These are phyloP conservation scores for Lactifluus rugatus DNA, from an alignment of 768 basidiomycete species.

Conservation along the genomic window DNA sequence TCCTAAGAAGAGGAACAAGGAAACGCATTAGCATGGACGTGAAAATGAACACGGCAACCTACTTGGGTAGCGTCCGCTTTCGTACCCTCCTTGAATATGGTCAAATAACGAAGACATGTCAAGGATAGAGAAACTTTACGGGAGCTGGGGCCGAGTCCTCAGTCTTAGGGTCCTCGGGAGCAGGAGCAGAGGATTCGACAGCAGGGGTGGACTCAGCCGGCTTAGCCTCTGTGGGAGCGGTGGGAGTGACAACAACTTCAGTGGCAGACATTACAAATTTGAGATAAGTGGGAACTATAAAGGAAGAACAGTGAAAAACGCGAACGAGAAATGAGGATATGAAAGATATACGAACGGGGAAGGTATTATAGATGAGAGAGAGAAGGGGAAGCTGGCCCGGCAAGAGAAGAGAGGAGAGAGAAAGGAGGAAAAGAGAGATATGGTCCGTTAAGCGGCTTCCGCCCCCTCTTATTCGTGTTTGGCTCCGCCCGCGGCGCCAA, in stretches of 20 bases:
- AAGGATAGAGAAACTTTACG: slow-evolving; percentile 24
- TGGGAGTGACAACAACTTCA: slow-evolving; percentile 40
- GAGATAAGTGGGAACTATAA: slow-evolving; percentile 7
- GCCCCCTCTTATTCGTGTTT: slow-evolving; percentile 31
- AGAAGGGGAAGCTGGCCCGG: slow-evolving; percentile 34
- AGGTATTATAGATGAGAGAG: slow-evolving; percentile 53
- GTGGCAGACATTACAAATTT: slow-evolving; percentile 72
- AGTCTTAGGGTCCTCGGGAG: slow-evolving; percentile 32
- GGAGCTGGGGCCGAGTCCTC: slow-evolving; percentile 31
- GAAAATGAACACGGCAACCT: slow-evolving; percentile 6
- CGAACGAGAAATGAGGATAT: not conserved
- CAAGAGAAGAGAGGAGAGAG: slow-evolving; percentile 23
- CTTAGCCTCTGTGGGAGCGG: slow-evolving; percentile 43
- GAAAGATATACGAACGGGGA: not conserved
- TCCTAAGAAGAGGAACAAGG: slow-evolving; percentile 26
- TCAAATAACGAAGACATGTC: slow-evolving; percentile 9
- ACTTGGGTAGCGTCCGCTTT: slow-evolving; percentile 37
- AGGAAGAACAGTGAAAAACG: not conserved
- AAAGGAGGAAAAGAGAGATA: slow-evolving; percentile 25
- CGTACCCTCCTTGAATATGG: slow-evolving; percentile 29
- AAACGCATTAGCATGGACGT: not conserved
- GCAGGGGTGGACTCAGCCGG: slow-evolving; percentile 33
- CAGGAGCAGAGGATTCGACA: slow-evolving; percentile 26
- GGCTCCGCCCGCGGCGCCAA: slow-evolving; percentile 21
- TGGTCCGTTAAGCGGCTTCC: slow-evolving; percentile 18